Evolutionary conservation across 169 alveolate species (phyloP).

Genomic region (Neospora caninum): DNA sequence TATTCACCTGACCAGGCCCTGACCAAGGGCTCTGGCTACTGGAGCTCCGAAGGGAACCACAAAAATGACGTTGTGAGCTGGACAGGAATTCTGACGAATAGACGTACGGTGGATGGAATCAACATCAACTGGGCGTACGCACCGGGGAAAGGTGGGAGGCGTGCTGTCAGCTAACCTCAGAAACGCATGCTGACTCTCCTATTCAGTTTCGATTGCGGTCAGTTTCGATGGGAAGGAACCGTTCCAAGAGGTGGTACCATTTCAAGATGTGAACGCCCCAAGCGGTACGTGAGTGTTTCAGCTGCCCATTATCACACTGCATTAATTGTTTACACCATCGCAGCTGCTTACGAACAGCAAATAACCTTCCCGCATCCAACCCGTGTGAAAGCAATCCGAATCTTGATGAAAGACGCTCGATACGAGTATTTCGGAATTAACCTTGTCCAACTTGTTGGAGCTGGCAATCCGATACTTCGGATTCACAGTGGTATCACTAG

Average conservation of each 20-base stretch:
- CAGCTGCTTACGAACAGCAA: constrained; percentile 76
- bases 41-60: constrained; percentile 70
- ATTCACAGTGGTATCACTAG: constrained; percentile 90
- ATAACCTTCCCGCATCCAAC: constrained; percentile 77
- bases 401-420: constrained; percentile 83
- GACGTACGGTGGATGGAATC: constrained; percentile 56
- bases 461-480: constrained; percentile 85
- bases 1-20: constrained; percentile 62
- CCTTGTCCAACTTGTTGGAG: constrained; percentile 81
- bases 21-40: constrained; percentile 66
- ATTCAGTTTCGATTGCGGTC: constrained; percentile 51
- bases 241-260: constrained; percentile 48
- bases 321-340: no score
- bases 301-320: neutral
- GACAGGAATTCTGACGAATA: constrained; percentile 50
- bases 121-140: constrained; percentile 72
- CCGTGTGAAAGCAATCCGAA: constrained; percentile 78
- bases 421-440: constrained; percentile 87
- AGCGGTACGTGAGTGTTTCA: constrained; percentile 28
- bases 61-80: constrained; percentile 47
- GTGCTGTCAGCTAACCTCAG: neutral
- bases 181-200: neutral
- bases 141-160: constrained; percentile 67
- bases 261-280: constrained; percentile 52
- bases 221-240: constrained; percentile 63